Evolutionary conservation across 768 basidiomycete species (phyloP).

Genomic region (Psilocybe cubensis): DNA sequence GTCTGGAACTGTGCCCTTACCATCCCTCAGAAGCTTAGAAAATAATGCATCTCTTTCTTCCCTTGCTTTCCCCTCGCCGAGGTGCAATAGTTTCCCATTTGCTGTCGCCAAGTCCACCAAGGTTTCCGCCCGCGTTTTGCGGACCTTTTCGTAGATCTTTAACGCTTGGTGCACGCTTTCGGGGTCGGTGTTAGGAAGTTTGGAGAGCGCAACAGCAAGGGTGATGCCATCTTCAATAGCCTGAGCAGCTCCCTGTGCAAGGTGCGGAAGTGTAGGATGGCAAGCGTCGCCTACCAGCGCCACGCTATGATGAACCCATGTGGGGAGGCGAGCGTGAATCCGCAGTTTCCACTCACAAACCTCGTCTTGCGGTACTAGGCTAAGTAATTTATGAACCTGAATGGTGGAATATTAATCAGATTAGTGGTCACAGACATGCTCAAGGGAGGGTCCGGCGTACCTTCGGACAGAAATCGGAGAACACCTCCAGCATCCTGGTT

Average conservation of each 20-base stretch:
- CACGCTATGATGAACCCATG: slow-evolving; percentile 1
- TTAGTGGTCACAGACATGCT: neutral
- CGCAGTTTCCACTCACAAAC: slow-evolving; percentile 10
- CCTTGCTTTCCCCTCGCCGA: slow-evolving; percentile 5
- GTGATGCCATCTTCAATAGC: slow-evolving; percentile 4
- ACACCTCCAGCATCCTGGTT: slow-evolving; percentile 4
- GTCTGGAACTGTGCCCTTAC: slow-evolving; percentile 2
- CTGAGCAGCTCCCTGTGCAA: slow-evolving; percentile 3
- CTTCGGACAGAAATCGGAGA: slow-evolving; percentile 7
- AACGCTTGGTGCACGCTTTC: neutral
- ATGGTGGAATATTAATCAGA: neutral
- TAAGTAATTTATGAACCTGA: slow-evolving; percentile 7
- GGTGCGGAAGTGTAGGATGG: slow-evolving; percentile 7
- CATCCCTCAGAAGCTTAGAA: neutral
- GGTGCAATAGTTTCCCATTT: neutral
- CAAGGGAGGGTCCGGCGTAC: neutral
- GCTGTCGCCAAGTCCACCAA: slow-evolving; percentile 7
- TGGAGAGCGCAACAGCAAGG: neutral
- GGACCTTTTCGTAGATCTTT: neutral
- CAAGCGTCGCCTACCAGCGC: slow-evolving; percentile 5
- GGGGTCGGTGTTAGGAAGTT: neutral
- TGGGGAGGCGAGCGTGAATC: slow-evolving; percentile 1
- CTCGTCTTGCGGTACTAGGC: slow-evolving; percentile 6
- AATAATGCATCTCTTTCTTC: slow-evolving; percentile 5
- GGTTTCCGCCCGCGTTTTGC: slow-evolving; percentile 1